These are phyloP conservation scores for Podochytrium sp. DNA, from an alignment of 192 early-diverging fungal genomes.

Conservation along the genomic window DNA sequence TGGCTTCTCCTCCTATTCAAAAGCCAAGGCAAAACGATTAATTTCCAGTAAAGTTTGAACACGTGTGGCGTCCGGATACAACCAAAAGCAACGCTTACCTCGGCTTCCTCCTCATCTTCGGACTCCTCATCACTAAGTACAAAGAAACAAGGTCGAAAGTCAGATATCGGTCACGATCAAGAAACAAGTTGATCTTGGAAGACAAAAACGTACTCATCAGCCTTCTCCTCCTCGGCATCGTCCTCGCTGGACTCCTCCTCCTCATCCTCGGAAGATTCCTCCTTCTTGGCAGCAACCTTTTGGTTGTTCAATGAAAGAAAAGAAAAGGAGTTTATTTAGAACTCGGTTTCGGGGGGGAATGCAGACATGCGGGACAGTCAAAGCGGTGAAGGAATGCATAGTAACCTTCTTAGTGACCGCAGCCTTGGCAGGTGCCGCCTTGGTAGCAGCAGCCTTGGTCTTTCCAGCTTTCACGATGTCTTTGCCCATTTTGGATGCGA, in stretches of 20 bases:
- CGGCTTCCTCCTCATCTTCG: constrained; percentile 1
- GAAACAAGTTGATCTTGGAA: background rate
- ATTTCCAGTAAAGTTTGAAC: background rate
- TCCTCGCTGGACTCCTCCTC: background rate
- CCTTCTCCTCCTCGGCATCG: background rate
- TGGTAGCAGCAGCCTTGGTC: background rate
- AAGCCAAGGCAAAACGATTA: background rate
- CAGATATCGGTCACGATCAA: no score
- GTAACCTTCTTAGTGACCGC: constrained; percentile 13
- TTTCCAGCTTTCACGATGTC: constrained; percentile 8
- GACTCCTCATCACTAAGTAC: background rate
- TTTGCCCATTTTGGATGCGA: constrained; percentile 10
- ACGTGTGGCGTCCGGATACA: background rate
- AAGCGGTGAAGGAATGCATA: no score
- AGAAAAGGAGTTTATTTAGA: background rate
- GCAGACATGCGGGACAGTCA: background rate
- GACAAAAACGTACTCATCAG: background rate
- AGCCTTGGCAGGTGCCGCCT: background rate
- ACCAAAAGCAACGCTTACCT: background rate
- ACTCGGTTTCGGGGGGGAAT: background rate
- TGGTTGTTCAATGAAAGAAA: background rate
- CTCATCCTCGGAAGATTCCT: background rate
- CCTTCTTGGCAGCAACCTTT: no score
- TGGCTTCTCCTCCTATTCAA: constrained; percentile 5
- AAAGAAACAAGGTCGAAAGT: no score